Conservation (phyloP, 257 asterid genomes). For the Nemophila menziesii region DNA sequence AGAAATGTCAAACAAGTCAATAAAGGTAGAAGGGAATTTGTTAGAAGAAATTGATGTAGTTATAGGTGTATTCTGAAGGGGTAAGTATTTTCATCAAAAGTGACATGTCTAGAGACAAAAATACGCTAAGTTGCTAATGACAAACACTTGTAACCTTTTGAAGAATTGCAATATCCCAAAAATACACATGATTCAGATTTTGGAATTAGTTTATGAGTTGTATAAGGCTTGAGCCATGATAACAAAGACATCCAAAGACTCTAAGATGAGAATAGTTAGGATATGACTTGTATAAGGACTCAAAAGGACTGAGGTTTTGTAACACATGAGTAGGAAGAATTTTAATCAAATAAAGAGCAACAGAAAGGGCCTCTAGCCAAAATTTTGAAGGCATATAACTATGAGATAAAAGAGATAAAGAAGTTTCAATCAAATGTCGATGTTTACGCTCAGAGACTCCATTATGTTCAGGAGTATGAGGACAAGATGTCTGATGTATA, state of each 20-base stretch:
- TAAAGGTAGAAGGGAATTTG: no score
- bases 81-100: not conserved
- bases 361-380: no score
- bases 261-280: not conserved
- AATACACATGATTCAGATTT: not conserved
- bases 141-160: not conserved
- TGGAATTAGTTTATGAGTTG: no score
- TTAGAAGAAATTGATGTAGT: no score
- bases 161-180: not conserved
- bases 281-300: not conserved
- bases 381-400: no score
- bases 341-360: no score
- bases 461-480: constrained; percentile 3
- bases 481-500: not conserved
- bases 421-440: no score
- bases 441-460: no score
- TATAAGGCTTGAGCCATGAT: no score
- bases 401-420: no score
- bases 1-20: no score
- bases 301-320: not conserved
- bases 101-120: not conserved
- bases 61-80: not conserved
- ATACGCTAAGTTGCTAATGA: not conserved
- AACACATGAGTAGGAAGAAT: not conserved
- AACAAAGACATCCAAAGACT: not conserved